Evolutionary conservation across 345 rosid genomes (phyloP).

Genomic region (Eucalyptus lansdowneana): DNA sequence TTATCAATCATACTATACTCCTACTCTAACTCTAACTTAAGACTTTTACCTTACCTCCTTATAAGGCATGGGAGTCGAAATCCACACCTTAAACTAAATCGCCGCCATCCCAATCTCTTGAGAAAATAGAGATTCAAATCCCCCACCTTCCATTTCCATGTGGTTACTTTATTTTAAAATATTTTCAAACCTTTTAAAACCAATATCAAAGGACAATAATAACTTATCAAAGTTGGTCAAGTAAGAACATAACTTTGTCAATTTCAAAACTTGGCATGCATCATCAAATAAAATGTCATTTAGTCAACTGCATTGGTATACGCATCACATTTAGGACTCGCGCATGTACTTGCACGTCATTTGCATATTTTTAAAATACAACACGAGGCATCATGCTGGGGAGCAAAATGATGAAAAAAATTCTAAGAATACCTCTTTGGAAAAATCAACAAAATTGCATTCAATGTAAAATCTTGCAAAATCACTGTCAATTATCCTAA

Average conservation of each 20-base stretch:
- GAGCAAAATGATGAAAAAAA: background rate
- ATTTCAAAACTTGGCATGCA: background rate
- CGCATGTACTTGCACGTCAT: background rate
- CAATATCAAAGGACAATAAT: background rate
- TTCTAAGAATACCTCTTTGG: too few species aligned
- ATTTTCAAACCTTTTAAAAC: background rate
- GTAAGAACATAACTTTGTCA: background rate
- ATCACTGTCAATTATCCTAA: too few species aligned
- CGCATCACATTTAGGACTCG: background rate
- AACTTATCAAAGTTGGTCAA: background rate
- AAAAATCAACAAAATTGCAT: too few species aligned
- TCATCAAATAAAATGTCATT: background rate
- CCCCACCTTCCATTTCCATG: too few species aligned
- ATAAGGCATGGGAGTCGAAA: rapidly evolving
- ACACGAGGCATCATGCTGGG: background rate
- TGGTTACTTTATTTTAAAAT: too few species aligned
- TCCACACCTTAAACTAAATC: rapidly evolving
- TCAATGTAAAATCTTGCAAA: too few species aligned
- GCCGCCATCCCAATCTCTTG: rapidly evolving
- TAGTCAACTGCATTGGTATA: background rate
- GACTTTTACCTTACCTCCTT: too few species aligned
- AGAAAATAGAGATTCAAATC: rapidly evolving
- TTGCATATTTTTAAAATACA: background rate
- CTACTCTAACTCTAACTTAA: too few species aligned
- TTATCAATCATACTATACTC: rapidly evolving